These are phyloP conservation scores for Rhodotorula sp. DNA, from an alignment of 1,284 basidiomycete genomes.

Conservation along the genomic window DNA sequence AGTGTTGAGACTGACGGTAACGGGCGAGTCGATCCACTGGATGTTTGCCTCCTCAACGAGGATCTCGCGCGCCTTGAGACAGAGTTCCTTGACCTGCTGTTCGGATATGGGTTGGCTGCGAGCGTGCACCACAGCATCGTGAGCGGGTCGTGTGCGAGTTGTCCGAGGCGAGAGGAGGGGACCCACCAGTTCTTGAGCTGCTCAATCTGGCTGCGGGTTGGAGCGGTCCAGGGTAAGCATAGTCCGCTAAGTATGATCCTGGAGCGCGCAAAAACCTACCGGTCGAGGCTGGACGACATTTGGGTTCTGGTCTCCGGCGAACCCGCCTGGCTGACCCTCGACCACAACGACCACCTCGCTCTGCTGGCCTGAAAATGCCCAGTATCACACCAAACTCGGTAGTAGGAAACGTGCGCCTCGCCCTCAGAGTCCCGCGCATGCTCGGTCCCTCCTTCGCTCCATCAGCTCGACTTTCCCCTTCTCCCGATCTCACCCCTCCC, in stretches of 20 bases:
- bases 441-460: background rate
- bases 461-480: background rate
- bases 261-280: background rate
- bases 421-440: background rate
- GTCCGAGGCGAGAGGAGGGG: background rate
- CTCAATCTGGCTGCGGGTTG: conserved; percentile 50
- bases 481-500: background rate
- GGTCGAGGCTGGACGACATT: conserved; percentile 36
- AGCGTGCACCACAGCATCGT: background rate
- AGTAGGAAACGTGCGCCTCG: conserved; percentile 30
- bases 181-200: conserved; percentile 72
- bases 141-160: background rate
- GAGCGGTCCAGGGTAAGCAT: background rate
- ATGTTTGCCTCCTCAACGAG: conserved; percentile 91
- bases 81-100: conserved; percentile 86
- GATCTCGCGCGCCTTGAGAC: conserved; percentile 92
- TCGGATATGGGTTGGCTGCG: conserved; percentile 78
- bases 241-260: too few species aligned
- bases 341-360: too few species aligned
- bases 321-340: background rate
- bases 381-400: conserved; percentile 14
- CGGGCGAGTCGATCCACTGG: conserved; percentile 91
- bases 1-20: conserved; percentile 67
- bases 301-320: background rate
- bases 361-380: conserved; percentile 11